A percentile compares a stretch with the other conserved stretches of the same genome.
Evolutionary conservation across 2,329 filamentous ascomycete species (phyloP).

Genomic region (Didymella exigua): DNA sequence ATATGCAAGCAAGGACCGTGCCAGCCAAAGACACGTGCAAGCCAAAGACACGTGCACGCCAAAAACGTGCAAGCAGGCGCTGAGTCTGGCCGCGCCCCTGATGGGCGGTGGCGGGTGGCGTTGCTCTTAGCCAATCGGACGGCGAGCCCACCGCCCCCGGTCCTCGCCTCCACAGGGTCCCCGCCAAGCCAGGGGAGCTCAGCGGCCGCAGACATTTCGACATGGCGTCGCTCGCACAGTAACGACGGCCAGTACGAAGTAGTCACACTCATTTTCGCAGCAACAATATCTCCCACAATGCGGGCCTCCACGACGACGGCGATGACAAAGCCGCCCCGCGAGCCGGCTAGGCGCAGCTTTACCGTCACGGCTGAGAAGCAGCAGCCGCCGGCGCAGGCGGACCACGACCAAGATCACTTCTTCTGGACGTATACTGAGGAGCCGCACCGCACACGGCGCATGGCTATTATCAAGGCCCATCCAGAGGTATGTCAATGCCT

Average conservation of each 20-base stretch:
- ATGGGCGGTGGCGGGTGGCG: slow-evolving; percentile 14
- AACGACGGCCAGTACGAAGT: neutral
- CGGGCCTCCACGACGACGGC: slow-evolving; percentile 47
- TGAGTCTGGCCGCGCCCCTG: slow-evolving; percentile 7
- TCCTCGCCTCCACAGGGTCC: slow-evolving; percentile 9
- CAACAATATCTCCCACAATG: slow-evolving; percentile 26
- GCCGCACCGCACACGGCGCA: slow-evolving; percentile 85
- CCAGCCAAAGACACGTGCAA: neutral
- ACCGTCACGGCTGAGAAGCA: slow-evolving; percentile 30
- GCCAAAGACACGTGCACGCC: neutral
- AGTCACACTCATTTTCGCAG: neutral
- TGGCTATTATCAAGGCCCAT: slow-evolving; percentile 97
- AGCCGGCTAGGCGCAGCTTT: slow-evolving; percentile 32
- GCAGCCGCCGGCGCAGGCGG: slow-evolving; percentile 16
- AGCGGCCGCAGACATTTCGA: slow-evolving; percentile 3
- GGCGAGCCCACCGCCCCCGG: slow-evolving; percentile 5
- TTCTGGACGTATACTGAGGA: slow-evolving; percentile 99
- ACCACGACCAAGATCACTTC: slow-evolving; percentile 65
- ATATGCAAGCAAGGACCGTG: no score
- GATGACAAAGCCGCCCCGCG: slow-evolving; percentile 32
- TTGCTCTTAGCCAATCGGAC: neutral
- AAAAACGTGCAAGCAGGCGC: no score
- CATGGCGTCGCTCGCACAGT: neutral
- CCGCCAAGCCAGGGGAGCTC: slow-evolving; percentile 6
- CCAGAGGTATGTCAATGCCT: slow-evolving; percentile 72